Evolutionary conservation across 345 rosid species (phyloP).

Genomic region (Salix purpurea): DNA sequence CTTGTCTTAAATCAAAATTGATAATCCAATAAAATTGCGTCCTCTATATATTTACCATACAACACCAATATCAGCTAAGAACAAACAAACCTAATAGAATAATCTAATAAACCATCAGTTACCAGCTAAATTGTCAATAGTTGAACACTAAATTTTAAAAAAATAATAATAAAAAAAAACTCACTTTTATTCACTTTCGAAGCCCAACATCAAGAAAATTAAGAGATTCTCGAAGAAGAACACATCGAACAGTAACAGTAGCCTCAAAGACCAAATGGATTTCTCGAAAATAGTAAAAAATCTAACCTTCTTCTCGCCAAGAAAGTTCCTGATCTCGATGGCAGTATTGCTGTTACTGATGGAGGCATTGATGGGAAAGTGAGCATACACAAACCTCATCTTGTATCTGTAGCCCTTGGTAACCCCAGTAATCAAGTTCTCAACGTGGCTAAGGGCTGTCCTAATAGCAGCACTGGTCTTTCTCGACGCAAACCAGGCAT

Average conservation of each 20-base stretch:
- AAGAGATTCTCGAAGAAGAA: too few relatives aligned
- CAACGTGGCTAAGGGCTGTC: conserved; percentile 46
- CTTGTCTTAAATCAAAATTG: too few relatives aligned
- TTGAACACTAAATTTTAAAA: too few relatives aligned
- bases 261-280: neutral
- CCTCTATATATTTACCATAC: too few relatives aligned
- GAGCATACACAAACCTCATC: conserved; percentile 55
- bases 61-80: too few relatives aligned
- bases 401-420: conserved; percentile 53
- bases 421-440: conserved; percentile 45
- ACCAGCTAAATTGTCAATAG: too few relatives aligned
- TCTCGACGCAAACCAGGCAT: conserved; percentile 30
- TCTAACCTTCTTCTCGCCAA: conserved; percentile 45
- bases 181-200: too few relatives aligned
- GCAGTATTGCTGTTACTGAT: conserved; percentile 25
- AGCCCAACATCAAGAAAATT: too few relatives aligned
- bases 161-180: too few relatives aligned
- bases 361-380: conserved; percentile 54
- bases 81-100: too few relatives aligned
- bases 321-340: conserved; percentile 51
- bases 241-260: neutral
- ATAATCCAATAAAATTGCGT: too few relatives aligned
- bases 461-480: conserved; percentile 34
- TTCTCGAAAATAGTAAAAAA: neutral
- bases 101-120: too few relatives aligned